These are phyloP conservation scores for Crithidia thermophila DNA, from an alignment of 208 protist species.

Conservation along the genomic window DNA sequence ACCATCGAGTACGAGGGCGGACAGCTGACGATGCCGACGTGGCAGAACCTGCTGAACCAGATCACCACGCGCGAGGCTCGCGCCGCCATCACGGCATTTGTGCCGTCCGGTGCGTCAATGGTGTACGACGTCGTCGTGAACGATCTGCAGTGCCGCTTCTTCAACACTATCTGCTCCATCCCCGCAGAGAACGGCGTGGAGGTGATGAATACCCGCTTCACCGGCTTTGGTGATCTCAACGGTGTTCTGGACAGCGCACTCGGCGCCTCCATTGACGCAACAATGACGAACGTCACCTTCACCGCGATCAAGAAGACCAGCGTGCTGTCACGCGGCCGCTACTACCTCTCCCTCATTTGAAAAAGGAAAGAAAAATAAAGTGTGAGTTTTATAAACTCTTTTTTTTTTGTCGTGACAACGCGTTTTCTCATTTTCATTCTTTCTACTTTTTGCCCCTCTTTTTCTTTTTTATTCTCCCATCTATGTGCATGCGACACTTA, in stretches of 20 bases:
- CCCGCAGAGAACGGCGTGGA: slow-evolving; percentile 4
- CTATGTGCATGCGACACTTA: background rate
- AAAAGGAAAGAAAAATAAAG: background rate
- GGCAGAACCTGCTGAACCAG: slow-evolving; percentile 9
- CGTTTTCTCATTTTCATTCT: background rate
- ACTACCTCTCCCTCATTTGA: slow-evolving; percentile 21
- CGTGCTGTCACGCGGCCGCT: background rate
- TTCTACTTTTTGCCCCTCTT: slow-evolving; percentile 2
- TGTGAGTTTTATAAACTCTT: background rate
- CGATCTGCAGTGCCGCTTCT: slow-evolving; percentile 15
- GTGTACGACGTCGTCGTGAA: slow-evolving; percentile 17
- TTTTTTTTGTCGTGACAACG: background rate
- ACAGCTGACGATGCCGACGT: slow-evolving; percentile 1
- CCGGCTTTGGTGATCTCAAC: slow-evolving; percentile 14
- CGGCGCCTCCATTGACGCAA: slow-evolving; percentile 4
- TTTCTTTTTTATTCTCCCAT: background rate
- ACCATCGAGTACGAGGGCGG: slow-evolving; percentile 9
- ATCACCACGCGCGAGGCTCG: slow-evolving; percentile 1
- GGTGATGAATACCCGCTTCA: slow-evolving; percentile 11
- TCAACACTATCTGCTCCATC: slow-evolving; percentile 17
- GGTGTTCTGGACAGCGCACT: slow-evolving; percentile 10
- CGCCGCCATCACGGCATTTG: slow-evolving; percentile 2
- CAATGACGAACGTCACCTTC: slow-evolving; percentile 15
- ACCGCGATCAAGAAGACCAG: background rate
- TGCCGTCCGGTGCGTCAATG: slow-evolving; percentile 3